Evolutionary conservation across 2,329 filamentous ascomycete species (phyloP).

Genomic region (Botrytis cinerea): DNA sequence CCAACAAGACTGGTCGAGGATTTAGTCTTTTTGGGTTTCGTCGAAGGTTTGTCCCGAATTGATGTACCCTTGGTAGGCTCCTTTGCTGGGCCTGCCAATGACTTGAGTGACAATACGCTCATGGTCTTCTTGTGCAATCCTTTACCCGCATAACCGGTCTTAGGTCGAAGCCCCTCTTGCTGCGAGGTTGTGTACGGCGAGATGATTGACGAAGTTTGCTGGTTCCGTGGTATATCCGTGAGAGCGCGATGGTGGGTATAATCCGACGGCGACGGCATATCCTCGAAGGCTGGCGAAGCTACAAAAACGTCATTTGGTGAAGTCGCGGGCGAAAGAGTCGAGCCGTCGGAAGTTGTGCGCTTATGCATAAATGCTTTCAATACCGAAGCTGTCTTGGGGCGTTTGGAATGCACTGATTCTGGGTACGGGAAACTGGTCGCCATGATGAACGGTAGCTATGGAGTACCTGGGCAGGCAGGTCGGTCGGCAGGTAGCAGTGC

Average conservation of each 20-base stretch:
- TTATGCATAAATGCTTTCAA: conserved; percentile 42
- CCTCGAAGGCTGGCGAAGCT: conserved; percentile 32
- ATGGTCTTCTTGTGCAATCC: conserved; percentile 51
- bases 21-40: conserved; percentile 63
- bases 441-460: conserved; percentile 33
- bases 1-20: conserved; percentile 75
- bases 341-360: conserved; percentile 38
- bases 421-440: conserved; percentile 35
- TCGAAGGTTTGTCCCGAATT: conserved; percentile 64
- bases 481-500: background rate
- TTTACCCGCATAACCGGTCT: conserved; percentile 39
- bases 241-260: conserved; percentile 49
- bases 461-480: background rate
- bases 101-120: conserved; percentile 50
- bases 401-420: conserved; percentile 37
- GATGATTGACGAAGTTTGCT: conserved; percentile 45
- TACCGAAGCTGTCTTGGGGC: conserved; percentile 40
- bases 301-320: conserved; percentile 31
- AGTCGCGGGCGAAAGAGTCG: conserved; percentile 32
- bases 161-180: conserved; percentile 41
- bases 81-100: conserved; percentile 42
- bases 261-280: conserved; percentile 41
- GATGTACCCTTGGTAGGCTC: conserved; percentile 45
- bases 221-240: conserved; percentile 59
- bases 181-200: conserved; percentile 45